Evolutionary conservation across 257 asterid genomes (phyloP).

Genomic region (Paulownia fortunei): DNA sequence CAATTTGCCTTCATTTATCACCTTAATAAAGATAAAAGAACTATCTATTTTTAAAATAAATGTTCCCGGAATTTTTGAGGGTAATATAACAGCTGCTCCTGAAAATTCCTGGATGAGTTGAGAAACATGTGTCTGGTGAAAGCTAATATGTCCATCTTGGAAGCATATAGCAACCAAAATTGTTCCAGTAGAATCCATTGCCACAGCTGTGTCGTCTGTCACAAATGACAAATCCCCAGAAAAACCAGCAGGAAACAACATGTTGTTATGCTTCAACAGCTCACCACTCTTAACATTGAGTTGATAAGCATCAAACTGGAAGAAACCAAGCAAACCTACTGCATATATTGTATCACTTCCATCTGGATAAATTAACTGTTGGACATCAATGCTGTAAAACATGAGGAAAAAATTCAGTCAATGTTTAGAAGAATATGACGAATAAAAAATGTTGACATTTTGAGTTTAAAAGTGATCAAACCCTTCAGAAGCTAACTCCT

Average conservation of each 20-base stretch:
- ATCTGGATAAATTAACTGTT: slow-evolving; percentile 66
- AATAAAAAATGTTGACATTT: slow-evolving; percentile 22
- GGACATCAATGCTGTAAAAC: slow-evolving; percentile 73
- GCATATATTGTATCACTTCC: slow-evolving; percentile 69
- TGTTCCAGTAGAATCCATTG: slow-evolving; percentile 77
- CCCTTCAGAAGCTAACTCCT: slow-evolving; percentile 81
- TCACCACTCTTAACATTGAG: slow-evolving; percentile 75
- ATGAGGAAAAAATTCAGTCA: slow-evolving; percentile 30
- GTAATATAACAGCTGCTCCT: slow-evolving; percentile 62
- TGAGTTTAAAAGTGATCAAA: slow-evolving; percentile 40
- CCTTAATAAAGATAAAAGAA: slow-evolving; percentile 57
- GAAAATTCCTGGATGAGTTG: slow-evolving; percentile 63
- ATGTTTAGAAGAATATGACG: slow-evolving; percentile 9
- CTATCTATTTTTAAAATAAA: slow-evolving; percentile 51
- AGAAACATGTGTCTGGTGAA: slow-evolving; percentile 61
- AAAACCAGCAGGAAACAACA: slow-evolving; percentile 62
- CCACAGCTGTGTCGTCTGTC: slow-evolving; percentile 65
- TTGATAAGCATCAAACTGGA: slow-evolving; percentile 65
- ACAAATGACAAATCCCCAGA: slow-evolving; percentile 83
- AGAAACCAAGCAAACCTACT: slow-evolving; percentile 62
- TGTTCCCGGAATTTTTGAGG: slow-evolving; percentile 71
- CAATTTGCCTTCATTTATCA: slow-evolving; percentile 61
- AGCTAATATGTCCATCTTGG: slow-evolving; percentile 67
- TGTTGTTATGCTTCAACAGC: slow-evolving; percentile 59
- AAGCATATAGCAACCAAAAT: slow-evolving; percentile 61